A percentile compares a stretch with the other conserved stretches of the same genome.
These are phyloP conservation scores for Spiraea crenata DNA, from an alignment of 331 rosid species.

Conservation along the genomic window DNA sequence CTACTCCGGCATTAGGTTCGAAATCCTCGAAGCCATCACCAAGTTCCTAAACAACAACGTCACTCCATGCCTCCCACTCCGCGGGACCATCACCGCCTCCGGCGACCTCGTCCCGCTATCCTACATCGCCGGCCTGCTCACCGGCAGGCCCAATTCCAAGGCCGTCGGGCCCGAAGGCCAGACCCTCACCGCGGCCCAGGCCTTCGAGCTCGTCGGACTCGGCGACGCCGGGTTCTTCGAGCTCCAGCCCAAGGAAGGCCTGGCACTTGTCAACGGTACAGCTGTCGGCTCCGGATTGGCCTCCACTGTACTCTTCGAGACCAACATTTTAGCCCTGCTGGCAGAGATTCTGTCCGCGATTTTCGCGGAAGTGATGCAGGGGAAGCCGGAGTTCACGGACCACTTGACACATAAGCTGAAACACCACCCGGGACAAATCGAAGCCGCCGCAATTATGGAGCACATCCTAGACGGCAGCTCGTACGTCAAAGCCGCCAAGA, in stretches of 20 bases:
- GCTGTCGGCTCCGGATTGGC: conserved; percentile 88
- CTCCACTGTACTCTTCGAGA: conserved; percentile 69
- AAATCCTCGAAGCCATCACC: conserved; percentile 75
- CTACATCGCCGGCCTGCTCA: conserved; percentile 74
- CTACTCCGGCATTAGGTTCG: conserved; percentile 83
- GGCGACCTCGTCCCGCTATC: conserved; percentile 96
- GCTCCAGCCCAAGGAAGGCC: conserved; percentile 84
- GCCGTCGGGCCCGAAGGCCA: conserved; percentile 64
- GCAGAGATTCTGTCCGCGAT: conserved; percentile 70
- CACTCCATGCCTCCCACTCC: conserved; percentile 84
- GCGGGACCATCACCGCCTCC: conserved; percentile 76
- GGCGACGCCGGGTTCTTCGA: conserved; percentile 58
- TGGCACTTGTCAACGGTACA: conserved; percentile 86
- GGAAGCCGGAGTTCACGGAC: conserved; percentile 83
- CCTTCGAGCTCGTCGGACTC: conserved; percentile 57
- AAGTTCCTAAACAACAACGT: conserved; percentile 69
- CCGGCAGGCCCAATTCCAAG: conserved; percentile 67
- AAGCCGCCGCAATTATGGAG: conserved; percentile 97
- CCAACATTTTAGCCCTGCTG: conserved; percentile 56
- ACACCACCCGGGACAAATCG: conserved; percentile 95
- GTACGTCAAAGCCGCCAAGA: conserved; percentile 68
- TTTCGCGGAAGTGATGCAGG: conserved; percentile 85
- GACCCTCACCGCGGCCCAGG: conserved; percentile 51
- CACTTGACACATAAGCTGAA: conserved; percentile 86
- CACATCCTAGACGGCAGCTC: conserved; percentile 87